Conservation (phyloP, 2,329 filamentous ascomycete genomes). For the Magnaporthiopsis incrustans region DNA sequence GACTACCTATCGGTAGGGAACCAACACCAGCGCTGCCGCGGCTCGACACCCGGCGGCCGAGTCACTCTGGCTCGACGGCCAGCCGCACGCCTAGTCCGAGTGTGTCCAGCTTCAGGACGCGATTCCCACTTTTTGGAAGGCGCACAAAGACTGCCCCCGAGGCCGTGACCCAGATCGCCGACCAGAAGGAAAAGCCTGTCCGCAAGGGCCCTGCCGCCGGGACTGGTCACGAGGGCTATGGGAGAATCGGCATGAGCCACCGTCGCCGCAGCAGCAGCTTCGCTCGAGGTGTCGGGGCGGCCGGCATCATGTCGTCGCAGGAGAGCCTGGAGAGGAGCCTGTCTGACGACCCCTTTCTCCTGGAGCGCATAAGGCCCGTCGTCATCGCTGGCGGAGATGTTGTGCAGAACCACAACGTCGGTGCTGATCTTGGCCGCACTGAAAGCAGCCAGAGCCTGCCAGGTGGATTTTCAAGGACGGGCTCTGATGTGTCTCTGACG, state of each 20-base stretch:
- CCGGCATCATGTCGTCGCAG: slow-evolving; percentile 35
- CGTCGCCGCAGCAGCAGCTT: slow-evolving; percentile 57
- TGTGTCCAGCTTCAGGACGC: slow-evolving; percentile 48
- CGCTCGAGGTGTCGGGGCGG: slow-evolving; percentile 33
- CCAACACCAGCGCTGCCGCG: slow-evolving; percentile 22
- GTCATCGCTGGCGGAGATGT: slow-evolving; percentile 58
- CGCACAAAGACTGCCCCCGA: slow-evolving; percentile 58
- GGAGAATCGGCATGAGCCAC: slow-evolving; percentile 45
- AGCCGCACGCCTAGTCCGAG: slow-evolving; percentile 47
- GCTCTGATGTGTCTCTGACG: slow-evolving; percentile 32
- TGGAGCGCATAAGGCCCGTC: slow-evolving; percentile 56
- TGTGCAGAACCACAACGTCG: slow-evolving; percentile 50
- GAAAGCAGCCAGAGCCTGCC: slow-evolving; percentile 42
- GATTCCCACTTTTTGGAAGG: slow-evolving; percentile 72
- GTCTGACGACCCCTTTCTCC: slow-evolving; percentile 47
- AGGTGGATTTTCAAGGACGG: slow-evolving; percentile 28
- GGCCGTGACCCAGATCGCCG: slow-evolving; percentile 24
- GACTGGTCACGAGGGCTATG: slow-evolving; percentile 89
- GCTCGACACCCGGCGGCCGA: neutral
- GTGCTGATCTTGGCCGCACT: slow-evolving; percentile 37
- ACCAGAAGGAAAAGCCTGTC: slow-evolving; percentile 49
- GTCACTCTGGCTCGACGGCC: slow-evolving; percentile 11
- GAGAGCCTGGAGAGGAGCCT: slow-evolving; percentile 39
- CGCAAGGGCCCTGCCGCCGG: slow-evolving; percentile 80
- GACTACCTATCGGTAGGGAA: slow-evolving; percentile 25